These are phyloP conservation scores for Candida adriatica DNA, from an alignment of 805 yeast species.

Conservation along the genomic window DNA sequence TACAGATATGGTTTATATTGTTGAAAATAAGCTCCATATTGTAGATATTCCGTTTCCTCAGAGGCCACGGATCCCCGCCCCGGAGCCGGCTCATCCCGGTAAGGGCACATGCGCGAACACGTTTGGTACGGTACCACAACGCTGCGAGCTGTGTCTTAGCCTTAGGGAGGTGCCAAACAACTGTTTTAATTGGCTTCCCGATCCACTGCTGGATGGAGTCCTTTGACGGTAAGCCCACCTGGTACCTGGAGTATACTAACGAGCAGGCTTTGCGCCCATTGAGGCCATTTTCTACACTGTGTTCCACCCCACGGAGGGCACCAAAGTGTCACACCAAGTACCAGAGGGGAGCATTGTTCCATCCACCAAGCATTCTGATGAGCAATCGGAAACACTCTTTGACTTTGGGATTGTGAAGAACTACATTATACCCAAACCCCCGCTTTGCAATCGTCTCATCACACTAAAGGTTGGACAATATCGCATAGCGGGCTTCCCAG, in stretches of 20 bases:
- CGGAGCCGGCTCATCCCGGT: too few species aligned
- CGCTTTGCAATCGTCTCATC: constrained; percentile 75
- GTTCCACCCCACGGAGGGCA: constrained; percentile 94
- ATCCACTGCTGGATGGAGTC: neutral
- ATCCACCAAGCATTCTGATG: constrained; percentile 25
- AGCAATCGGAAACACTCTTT: constrained; percentile 37
- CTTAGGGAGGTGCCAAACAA: too few species aligned
- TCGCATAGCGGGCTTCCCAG: constrained; percentile 83
- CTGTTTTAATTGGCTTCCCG: neutral
- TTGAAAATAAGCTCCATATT: too few species aligned
- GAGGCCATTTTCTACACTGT: constrained; percentile 83
- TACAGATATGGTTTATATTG: too few species aligned
- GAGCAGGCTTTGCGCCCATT: constrained; percentile 76
- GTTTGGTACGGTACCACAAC: neutral
- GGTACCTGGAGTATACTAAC: too few species aligned
- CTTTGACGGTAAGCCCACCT: constrained; percentile 2
- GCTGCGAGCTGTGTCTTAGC: too few species aligned
- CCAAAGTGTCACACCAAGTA: constrained; percentile 85
- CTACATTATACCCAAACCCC: constrained; percentile 91
- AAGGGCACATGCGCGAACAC: constrained; percentile 3
- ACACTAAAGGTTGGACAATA: constrained; percentile 65
- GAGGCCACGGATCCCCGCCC: too few species aligned
- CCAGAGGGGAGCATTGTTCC: constrained; percentile 67
- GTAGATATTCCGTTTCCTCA: too few species aligned
- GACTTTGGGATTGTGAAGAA: constrained; percentile 83